These are phyloP conservation scores for Mycena rosella DNA, from an alignment of 768 basidiomycete genomes.

Conservation along the genomic window DNA sequence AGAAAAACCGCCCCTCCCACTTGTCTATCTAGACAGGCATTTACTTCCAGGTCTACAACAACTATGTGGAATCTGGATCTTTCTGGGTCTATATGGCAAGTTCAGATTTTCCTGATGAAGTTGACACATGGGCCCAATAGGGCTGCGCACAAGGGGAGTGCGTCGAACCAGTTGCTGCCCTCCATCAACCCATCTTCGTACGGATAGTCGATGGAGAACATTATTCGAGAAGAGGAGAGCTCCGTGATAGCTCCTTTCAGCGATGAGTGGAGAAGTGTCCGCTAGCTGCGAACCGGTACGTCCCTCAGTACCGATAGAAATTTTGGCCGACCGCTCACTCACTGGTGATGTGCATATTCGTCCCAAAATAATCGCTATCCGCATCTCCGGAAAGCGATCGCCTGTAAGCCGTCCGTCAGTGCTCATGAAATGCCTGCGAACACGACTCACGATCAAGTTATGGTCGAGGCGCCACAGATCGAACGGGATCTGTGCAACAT, in stretches of 20 bases:
- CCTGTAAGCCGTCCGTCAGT: constrained; percentile 12
- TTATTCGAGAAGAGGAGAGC: too few relatives aligned
- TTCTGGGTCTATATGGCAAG: too few relatives aligned
- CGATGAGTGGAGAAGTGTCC: constrained; percentile 35
- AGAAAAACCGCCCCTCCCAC: too few relatives aligned
- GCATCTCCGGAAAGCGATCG: constrained; percentile 36
- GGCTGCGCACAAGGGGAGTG: constrained; percentile 26
- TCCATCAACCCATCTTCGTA: constrained; percentile 38
- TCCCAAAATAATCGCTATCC: constrained; percentile 37
- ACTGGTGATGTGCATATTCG: too few relatives aligned
- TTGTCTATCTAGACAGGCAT: too few relatives aligned
- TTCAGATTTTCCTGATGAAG: too few relatives aligned
- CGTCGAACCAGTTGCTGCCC: constrained; percentile 36
- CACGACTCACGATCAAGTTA: constrained; percentile 29
- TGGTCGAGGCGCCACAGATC: too few relatives aligned
- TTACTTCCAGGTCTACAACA: too few relatives aligned
- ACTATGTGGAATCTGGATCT: too few relatives aligned
- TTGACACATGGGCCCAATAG: too few relatives aligned
- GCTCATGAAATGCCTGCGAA: not conserved
- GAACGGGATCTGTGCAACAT: too few relatives aligned
- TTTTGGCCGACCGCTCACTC: not conserved
- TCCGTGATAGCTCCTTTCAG: constrained; percentile 32
- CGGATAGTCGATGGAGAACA: too few relatives aligned
- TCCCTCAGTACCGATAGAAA: not conserved
- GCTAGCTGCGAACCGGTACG: constrained; percentile 19